A percentile compares a stretch with the other conserved stretches of the same genome.
These are phyloP conservation scores for Chlorella vulgaris DNA, from an alignment of 139 green algal genomes.

Conservation along the genomic window DNA sequence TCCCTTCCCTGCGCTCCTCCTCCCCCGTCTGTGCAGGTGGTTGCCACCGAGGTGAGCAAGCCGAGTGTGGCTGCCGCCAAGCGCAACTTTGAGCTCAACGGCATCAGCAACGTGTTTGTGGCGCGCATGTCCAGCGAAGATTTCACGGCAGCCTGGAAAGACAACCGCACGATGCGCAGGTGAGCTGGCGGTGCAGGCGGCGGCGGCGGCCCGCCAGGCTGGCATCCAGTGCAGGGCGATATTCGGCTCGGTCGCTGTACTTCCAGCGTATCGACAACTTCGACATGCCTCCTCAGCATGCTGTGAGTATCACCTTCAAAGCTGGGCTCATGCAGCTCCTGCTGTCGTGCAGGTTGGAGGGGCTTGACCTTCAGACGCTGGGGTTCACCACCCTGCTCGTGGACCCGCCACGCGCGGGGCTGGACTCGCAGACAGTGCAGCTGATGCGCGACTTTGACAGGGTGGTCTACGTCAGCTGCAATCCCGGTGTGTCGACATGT, in stretches of 20 bases:
- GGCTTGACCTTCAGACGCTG: constrained; percentile 36
- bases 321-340: neutral
- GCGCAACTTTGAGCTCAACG: constrained; percentile 64
- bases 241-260: too few species aligned
- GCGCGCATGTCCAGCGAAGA: constrained; percentile 85
- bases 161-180: constrained; percentile 45
- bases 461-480: constrained; percentile 96
- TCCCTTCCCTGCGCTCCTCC: neutral
- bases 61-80: constrained; percentile 74
- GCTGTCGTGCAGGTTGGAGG: constrained; percentile 40
- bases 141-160: constrained; percentile 77
- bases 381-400: constrained; percentile 80
- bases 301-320: too few species aligned
- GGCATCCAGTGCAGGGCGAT: neutral
- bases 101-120: constrained; percentile 61
- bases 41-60: constrained; percentile 93
- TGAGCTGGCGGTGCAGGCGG: neutral
- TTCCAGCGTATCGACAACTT: too few species aligned
- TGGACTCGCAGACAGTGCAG: constrained; percentile 58
- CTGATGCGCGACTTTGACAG: constrained; percentile 75
- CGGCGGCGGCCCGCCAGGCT: neutral
- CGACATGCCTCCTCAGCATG: too few species aligned
- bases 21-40: constrained; percentile 48
- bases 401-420: constrained; percentile 79
- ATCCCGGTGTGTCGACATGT: constrained; percentile 62